Evolutionary conservation across 1,139 yeast species (phyloP).

Genomic region (Magnusiomyces fungicola): DNA sequence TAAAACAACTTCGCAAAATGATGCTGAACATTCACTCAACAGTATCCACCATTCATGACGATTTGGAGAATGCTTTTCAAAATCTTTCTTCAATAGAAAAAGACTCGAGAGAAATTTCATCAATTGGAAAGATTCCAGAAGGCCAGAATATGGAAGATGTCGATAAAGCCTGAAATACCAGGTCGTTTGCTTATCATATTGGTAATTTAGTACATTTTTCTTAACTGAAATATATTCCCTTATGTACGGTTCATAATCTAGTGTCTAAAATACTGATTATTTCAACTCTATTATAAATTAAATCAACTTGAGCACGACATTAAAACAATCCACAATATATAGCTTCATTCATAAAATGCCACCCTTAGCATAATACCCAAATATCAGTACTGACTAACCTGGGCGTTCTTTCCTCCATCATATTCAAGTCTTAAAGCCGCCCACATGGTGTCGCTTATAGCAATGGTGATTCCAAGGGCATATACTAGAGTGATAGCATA

Average conservation of each 20-base stretch:
- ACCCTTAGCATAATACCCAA: no score
- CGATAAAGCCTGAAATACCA: no score
- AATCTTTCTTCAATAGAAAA: constrained; percentile 21
- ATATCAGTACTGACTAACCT: constrained; percentile 13
- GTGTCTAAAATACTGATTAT: background rate
- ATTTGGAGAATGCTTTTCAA: constrained; percentile 19
- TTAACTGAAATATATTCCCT: no score
- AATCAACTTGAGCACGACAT: no score
- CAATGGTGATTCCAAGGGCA: constrained; percentile 61
- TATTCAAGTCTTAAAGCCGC: constrained; percentile 67
- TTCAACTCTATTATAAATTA: background rate
- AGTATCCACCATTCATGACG: constrained; percentile 25
- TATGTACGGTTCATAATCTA: no score
- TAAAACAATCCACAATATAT: background rate
- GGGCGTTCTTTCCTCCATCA: constrained; percentile 37
- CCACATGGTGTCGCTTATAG: constrained; percentile 77
- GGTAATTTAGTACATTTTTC: no score
- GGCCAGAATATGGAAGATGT: no score
- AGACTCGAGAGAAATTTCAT: constrained; percentile 6
- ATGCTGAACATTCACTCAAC: constrained; percentile 22
- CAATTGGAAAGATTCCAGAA: no score
- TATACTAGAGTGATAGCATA: constrained; percentile 87
- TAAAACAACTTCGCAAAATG: constrained; percentile 19
- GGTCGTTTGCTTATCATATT: no score
- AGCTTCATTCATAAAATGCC: no score